Evolutionary conservation across 2,329 filamentous ascomycete genomes (phyloP).

Genomic region (Arachnopeziza araneosa): DNA sequence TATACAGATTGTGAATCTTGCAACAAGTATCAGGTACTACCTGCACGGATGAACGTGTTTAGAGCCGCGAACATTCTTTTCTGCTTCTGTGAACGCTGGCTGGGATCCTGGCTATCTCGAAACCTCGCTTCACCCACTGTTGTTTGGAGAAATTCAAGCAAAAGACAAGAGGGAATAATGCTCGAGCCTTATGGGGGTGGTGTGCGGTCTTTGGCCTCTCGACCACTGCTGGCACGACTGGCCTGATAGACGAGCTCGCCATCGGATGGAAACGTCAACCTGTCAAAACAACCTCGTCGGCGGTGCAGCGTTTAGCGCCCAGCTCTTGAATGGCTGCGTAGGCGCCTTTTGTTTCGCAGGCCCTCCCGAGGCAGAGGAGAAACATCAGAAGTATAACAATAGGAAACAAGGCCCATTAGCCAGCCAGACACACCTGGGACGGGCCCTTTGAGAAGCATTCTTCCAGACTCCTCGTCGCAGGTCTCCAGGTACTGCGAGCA

Average conservation of each 20-base stretch:
- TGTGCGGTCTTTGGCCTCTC: not conserved
- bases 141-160: constrained; percentile 1
- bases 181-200: constrained; percentile 10
- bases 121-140: not conserved
- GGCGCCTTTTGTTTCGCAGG: constrained; percentile 9
- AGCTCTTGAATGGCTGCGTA: constrained; percentile 2
- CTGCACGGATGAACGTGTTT: not conserved
- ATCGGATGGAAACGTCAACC: constrained; percentile 17
- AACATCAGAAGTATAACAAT: constrained; percentile 11
- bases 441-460: not conserved
- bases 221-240: constrained; percentile 15
- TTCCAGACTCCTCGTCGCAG: not conserved
- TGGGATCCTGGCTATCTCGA: not conserved
- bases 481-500: not conserved
- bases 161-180: not conserved
- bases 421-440: not conserved
- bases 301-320: not conserved
- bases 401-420: not conserved
- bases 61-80: not conserved
- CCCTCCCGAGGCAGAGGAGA: constrained; percentile 10
- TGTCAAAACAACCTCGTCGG: not conserved
- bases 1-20: not conserved
- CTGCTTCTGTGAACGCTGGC: not conserved
- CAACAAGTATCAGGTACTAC: not conserved
- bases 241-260: constrained; percentile 7